phyloP scores from a whole-genome alignment of 1,139 yeast species.

The Taiozyma sp. region DNA sequence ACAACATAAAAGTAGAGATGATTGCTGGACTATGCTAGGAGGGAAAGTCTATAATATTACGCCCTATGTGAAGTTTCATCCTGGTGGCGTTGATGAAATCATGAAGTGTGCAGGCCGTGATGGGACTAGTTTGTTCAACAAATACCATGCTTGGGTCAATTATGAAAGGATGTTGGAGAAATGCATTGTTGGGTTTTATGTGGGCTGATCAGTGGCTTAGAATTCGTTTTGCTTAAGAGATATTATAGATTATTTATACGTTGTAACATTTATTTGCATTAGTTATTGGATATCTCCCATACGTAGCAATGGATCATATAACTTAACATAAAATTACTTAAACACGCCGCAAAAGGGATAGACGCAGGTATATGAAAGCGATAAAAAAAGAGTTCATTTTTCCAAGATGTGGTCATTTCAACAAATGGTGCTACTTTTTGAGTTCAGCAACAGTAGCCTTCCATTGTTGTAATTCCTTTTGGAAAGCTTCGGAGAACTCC shows the following conservation, averaged over 20 bases:
- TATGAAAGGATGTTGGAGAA: slow-evolving; percentile 75
- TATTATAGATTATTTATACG: not conserved
- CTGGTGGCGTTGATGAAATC: slow-evolving; percentile 84
- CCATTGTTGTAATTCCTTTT: slow-evolving; percentile 9
- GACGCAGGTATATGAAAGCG: not conserved
- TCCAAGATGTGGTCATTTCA: no score
- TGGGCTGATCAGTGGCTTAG: slow-evolving; percentile 6
- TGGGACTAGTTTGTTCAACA: slow-evolving; percentile 74
- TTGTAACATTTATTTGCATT: no score
- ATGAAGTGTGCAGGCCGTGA: slow-evolving; percentile 82
- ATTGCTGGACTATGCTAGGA: slow-evolving; percentile 83
- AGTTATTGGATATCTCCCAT: no score
- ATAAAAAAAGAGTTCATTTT: not conserved
- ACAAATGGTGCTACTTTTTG: not conserved
- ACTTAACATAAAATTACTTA: not conserved
- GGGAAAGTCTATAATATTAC: slow-evolving; percentile 85
- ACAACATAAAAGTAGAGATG: slow-evolving; percentile 52
- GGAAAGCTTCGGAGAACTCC: slow-evolving; percentile 6
- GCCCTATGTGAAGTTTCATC: slow-evolving; percentile 80
- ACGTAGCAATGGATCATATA: not conserved
- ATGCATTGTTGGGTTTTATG: slow-evolving; percentile 66
- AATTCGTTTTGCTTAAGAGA: not conserved
- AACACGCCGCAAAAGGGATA: no score
- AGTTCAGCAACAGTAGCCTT: slow-evolving; percentile 1
- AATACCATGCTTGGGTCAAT: slow-evolving; percentile 88